A percentile compares a stretch with the other conserved stretches of the same genome.
These are phyloP conservation scores for Cephalotrichum gorgonifer DNA, from an alignment of 2,329 filamentous ascomycete genomes.

Conservation along the genomic window DNA sequence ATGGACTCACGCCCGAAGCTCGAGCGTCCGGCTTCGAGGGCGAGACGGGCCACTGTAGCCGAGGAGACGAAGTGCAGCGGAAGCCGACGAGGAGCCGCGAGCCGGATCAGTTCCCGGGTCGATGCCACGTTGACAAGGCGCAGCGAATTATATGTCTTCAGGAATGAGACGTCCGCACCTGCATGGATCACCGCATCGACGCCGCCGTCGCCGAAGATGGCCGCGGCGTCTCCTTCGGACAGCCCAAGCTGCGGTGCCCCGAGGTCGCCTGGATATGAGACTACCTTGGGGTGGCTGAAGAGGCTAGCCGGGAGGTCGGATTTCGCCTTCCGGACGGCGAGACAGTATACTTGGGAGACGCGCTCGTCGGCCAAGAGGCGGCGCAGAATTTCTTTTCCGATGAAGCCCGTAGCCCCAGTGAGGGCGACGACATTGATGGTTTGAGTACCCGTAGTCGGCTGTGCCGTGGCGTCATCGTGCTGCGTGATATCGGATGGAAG, in stretches of 20 bases:
- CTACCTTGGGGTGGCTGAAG: conserved; percentile 17
- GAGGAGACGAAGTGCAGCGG: conserved; percentile 21
- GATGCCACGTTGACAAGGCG: conserved; percentile 22
- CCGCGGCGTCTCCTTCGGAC: conserved; percentile 7
- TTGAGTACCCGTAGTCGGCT: too few species aligned
- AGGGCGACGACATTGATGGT: too few species aligned
- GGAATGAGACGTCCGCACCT: conserved; percentile 29
- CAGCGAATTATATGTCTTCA: conserved; percentile 24
- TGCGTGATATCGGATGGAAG: too few species aligned
- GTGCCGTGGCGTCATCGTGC: too few species aligned
- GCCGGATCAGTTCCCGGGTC: conserved; percentile 20
- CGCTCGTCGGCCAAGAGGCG: too few species aligned
- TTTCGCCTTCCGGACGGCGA: conserved; percentile 24
- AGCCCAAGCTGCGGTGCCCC: conserved; percentile 25
- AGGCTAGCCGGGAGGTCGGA: conserved; percentile 7
- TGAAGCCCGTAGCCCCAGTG: too few species aligned
- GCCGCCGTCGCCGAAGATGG: conserved; percentile 1
- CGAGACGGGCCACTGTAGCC: conserved; percentile 8
- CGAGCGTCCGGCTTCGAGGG: background rate
- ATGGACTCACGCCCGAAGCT: conserved; percentile 8
- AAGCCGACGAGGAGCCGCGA: conserved; percentile 14
- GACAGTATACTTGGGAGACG: too few species aligned
- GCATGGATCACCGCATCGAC: conserved; percentile 41
- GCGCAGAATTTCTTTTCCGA: too few species aligned
- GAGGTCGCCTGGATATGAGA: conserved; percentile 25